Evolutionary conservation across 2,329 filamentous ascomycete species (phyloP).

Genomic region (Botrytis cinerea): DNA sequence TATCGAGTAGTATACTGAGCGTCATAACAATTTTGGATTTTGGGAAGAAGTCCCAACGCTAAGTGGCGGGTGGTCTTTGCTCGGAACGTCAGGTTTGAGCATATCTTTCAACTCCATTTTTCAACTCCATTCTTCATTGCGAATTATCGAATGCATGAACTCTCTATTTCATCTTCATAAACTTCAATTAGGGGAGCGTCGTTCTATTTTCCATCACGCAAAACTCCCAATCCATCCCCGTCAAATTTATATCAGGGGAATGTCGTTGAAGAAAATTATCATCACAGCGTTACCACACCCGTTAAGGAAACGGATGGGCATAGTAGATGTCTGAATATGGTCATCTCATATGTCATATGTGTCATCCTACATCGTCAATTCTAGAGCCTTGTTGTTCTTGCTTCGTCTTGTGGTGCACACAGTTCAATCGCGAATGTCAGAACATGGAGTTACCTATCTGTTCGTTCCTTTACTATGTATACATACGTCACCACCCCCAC

Average conservation of each 20-base stretch:
- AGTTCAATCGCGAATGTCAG: neutral
- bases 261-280: neutral
- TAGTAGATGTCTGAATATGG: neutral
- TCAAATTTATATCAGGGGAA: neutral
- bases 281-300: neutral
- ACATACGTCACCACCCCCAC: neutral
- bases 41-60: neutral
- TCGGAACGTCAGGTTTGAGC: neutral
- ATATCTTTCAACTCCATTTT: neutral
- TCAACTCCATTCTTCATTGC: neutral
- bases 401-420: neutral
- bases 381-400: neutral
- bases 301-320: neutral
- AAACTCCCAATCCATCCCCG: neutral
- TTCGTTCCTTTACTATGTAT: neutral
- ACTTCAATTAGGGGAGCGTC: neutral
- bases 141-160: neutral
- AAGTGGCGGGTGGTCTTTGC: neutral
- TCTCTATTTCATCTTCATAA: neutral
- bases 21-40: neutral
- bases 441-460: neutral
- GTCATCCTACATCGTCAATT: neutral
- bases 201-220: neutral
- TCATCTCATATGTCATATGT: neutral
- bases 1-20: neutral